Evolutionary conservation across 169 alveolate genomes (phyloP).

Genomic region (Plasmodium berghei): DNA sequence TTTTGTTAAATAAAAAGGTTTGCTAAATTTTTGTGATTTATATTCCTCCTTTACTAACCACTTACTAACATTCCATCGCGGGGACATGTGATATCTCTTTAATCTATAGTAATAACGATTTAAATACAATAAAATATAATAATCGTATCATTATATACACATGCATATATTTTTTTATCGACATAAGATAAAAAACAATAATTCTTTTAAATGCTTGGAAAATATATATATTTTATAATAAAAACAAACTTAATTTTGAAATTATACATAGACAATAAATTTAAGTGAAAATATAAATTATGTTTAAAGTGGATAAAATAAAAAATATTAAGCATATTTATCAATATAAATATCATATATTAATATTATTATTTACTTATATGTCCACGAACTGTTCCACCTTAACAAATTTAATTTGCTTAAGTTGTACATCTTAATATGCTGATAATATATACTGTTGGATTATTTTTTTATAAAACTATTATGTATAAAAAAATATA

Average conservation of each 20-base stretch:
- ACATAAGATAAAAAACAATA: no score
- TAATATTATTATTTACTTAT: constrained; percentile 63
- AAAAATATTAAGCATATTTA: no score
- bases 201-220: no score
- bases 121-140: constrained; percentile 23
- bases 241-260: no score
- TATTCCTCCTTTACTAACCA: constrained; percentile 76
- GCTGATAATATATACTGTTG: constrained; percentile 9
- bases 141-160: not conserved
- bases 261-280: not conserved
- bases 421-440: constrained; percentile 38
- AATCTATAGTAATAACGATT: constrained; percentile 60
- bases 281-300: not conserved
- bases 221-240: no score
- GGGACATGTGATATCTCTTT: constrained; percentile 78
- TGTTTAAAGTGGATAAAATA: no score
- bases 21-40: constrained; percentile 67
- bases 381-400: constrained; percentile 76
- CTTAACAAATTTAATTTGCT: constrained; percentile 38
- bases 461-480: not conserved
- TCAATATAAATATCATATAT: constrained; percentile 11
- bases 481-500: no score
- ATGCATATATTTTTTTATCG: not conserved
- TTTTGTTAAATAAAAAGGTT: constrained; percentile 73
- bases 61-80: constrained; percentile 77